Percentiles rank a stretch among this genome's conserved stretches.
Evolutionary conservation across 2,329 filamentous ascomycete genomes (phyloP).

Genomic region (Cladophialophora carrionii): DNA sequence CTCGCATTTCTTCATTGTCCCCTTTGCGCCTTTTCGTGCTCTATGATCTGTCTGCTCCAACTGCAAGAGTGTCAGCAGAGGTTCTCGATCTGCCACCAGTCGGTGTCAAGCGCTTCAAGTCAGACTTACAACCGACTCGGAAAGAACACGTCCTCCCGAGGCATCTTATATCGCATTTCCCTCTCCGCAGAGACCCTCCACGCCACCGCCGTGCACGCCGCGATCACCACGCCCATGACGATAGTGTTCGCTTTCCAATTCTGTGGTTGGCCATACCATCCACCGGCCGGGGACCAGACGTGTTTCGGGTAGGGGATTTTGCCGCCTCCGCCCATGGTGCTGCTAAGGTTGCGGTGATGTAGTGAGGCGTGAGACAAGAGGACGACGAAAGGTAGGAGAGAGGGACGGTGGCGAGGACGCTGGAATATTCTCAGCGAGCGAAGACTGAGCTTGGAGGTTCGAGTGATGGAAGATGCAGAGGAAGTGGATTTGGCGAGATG

Average conservation of each 20-base stretch:
- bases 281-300: constrained; percentile 97
- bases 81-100: neutral
- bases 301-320: constrained; percentile 81
- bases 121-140: constrained; percentile 77
- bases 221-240: constrained; percentile 68
- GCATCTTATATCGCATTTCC: constrained; percentile 74
- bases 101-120: neutral
- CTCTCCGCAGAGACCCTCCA: constrained; percentile 75
- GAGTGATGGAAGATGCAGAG: constrained; percentile 10
- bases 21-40: constrained; percentile 63
- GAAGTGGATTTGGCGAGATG: neutral
- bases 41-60: constrained; percentile 73
- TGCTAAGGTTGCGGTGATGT: constrained; percentile 5
- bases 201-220: constrained; percentile 68
- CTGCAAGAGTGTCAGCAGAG: constrained; percentile 45
- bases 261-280: constrained; percentile 91
- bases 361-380: neutral
- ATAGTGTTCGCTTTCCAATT: constrained; percentile 96
- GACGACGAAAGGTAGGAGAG: neutral
- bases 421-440: neutral
- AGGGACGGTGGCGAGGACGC: neutral
- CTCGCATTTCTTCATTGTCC: constrained; percentile 29
- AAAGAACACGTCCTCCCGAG: constrained; percentile 75
- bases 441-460: neutral
- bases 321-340: constrained; percentile 72